Evolutionary conservation across 2,329 filamentous ascomycete genomes (phyloP), one percentile per base, ranked within the genome.

Genomic region (Triangularia verruculosa): DNA sequence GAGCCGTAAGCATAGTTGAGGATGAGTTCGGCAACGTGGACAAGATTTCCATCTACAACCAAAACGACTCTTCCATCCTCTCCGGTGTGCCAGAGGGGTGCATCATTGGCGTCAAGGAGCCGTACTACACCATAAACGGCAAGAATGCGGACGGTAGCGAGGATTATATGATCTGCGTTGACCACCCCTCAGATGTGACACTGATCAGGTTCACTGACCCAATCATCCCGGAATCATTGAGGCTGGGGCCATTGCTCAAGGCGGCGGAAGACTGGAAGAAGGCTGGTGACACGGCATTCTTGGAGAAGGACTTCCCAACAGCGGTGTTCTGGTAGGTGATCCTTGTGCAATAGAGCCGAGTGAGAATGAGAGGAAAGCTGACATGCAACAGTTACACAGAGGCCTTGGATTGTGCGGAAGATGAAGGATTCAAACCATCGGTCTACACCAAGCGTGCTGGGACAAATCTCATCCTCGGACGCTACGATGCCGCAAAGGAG

Each of bases 21-120:
- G 76, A 78, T 25, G 73, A 74, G 62, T 65, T 69, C 11, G 75
- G 76, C n/a, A 73, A 74, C 28, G 73, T 70, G 4, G 75, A 77
- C 57, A 77, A 76, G 68, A 57, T 78, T 34, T 72, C 72, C 39
- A 71, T 78, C n/a, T 78, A 77, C 70, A 77, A 77, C 68, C 75
- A 76, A 30, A 64, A 69, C 25, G 72, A 72, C 67, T 69, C 73
- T 1, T 73, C 70, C n/a, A 71, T 76, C n/a, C 58, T 76, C 6
- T 74, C 72, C 1, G 70, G 71, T 2, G 69, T 75, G 1, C 75
- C 75, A 2, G 72, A 74, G 55, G 72, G 72, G 0, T 73, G 69
- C 5, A 62, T 76, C 1, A 66, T 76, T 0, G 73, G 75, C 3
- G 59, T 78, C 64, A 77, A 77, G 61, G 76, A 78, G 59, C 76